A percentile compares a stretch with the other conserved stretches of the same genome.
phyloP scores from a whole-genome alignment of 345 rosid species.

The Cardamine chenopodiifolia region DNA sequence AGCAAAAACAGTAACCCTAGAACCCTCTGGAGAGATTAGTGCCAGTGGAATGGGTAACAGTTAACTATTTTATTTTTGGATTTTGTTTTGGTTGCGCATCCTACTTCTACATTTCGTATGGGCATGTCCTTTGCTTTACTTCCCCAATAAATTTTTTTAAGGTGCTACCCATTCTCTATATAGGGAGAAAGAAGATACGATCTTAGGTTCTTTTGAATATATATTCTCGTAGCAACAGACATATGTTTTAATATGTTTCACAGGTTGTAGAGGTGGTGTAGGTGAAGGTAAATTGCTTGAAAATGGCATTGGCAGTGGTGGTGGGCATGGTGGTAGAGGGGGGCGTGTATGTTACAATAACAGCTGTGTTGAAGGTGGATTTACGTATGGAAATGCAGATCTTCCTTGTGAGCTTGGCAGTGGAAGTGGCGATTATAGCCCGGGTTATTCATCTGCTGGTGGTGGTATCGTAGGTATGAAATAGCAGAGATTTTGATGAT shows the following conservation, averaged over 20 bases:
- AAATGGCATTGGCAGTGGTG: conserved; percentile 88
- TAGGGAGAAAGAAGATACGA: conserved; percentile 28
- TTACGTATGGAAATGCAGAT: conserved; percentile 77
- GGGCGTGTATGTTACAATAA: conserved; percentile 74
- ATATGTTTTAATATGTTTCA: conserved; percentile 38
- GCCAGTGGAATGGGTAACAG: conserved; percentile 87
- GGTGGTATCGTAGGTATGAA: conserved; percentile 91
- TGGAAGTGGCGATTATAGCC: conserved; percentile 90
- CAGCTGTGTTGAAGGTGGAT: conserved; percentile 73
- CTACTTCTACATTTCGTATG: conserved; percentile 34
- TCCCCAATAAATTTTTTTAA: conserved; percentile 21
- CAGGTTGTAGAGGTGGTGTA: conserved; percentile 94
- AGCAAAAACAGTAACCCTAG: conserved; percentile 78
- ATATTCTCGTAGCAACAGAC: conserved; percentile 24
- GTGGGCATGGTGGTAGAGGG: conserved; percentile 98
- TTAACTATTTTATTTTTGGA: conserved; percentile 20
- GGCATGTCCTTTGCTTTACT: conserved; percentile 30
- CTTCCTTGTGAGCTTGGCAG: conserved; percentile 99
- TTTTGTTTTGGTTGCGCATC: conserved; percentile 34
- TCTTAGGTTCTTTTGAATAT: conserved; percentile 12
- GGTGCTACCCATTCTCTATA: conserved; percentile 22
- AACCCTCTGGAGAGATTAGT: conserved; percentile 78
- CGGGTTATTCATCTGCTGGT: conserved; percentile 69
- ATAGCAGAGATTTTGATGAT: conserved; percentile 18
- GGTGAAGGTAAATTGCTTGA: conserved; percentile 74